Percentiles rank a stretch among this genome's conserved stretches.
These are phyloP conservation scores for Flaveria sonorensis DNA, from an alignment of 129 eudicot species.

Conservation along the genomic window DNA sequence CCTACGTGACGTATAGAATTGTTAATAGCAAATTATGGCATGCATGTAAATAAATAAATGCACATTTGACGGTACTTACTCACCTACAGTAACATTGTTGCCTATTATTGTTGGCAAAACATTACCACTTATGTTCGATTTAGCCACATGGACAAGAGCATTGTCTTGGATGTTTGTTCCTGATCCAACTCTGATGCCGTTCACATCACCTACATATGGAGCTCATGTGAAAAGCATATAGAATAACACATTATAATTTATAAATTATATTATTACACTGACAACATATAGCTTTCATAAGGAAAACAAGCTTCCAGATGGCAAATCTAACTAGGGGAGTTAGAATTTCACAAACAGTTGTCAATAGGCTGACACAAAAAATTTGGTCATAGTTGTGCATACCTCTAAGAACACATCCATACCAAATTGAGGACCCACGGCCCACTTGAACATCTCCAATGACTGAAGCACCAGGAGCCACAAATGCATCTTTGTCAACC, in stretches of 20 bases:
- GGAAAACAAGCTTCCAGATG: too few relatives aligned
- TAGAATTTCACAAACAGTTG: slow-evolving; percentile 10
- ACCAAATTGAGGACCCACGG: slow-evolving; percentile 82
- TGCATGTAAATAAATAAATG: slow-evolving; percentile 13
- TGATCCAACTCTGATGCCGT: slow-evolving; percentile 81
- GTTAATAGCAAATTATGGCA: slow-evolving; percentile 21
- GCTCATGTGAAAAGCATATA: neutral
- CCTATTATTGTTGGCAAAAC: slow-evolving; percentile 88
- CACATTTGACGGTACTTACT: slow-evolving; percentile 30
- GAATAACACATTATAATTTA: neutral
- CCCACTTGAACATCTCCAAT: slow-evolving; percentile 91
- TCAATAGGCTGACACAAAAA: neutral
- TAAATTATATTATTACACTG: too few relatives aligned
- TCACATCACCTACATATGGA: slow-evolving; percentile 75
- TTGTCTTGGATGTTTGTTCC: slow-evolving; percentile 95
- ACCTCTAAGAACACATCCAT: slow-evolving; percentile 97
- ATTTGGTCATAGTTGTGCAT: slow-evolving; percentile 24
- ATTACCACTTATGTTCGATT: slow-evolving; percentile 81
- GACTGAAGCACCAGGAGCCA: slow-evolving; percentile 95
- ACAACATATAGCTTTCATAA: too few relatives aligned
- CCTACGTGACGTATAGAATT: slow-evolving; percentile 41
- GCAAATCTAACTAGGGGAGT: neutral
- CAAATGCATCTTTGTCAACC: slow-evolving; percentile 82
- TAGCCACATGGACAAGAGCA: slow-evolving; percentile 95
- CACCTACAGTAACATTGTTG: slow-evolving; percentile 92